Evolutionary conservation across 306 rosid species (phyloP), one percentile per base, ranked within the genome.

Genomic region (Gleditsia sinensis): DNA sequence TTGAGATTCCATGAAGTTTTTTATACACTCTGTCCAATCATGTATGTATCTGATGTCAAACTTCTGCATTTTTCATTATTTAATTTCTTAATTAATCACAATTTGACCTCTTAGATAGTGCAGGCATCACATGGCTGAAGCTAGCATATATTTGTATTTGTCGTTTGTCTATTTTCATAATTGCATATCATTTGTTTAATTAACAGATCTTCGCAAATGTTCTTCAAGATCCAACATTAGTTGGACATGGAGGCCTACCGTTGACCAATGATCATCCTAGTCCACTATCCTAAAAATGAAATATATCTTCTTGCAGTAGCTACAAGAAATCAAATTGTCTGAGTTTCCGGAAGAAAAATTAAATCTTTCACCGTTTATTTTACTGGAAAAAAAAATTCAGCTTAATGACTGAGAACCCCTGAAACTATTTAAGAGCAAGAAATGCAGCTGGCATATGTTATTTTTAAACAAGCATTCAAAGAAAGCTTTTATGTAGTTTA

Each of bases 91-190:
- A 67, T 61, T 39, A 67, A 62, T 69, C 71, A 43, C 62, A 40
- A 34, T 4, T 51, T 67, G 54, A 46, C 33, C 45, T 63, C 16
- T 24, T 33, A 49, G 43, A 70, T 45, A 56, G 43, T 28, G n/a
- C 42, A 39, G 27, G 49, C 16, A 55, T 55, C 75, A 76, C 81
- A 71, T 71, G 81, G 67, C 50, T 9, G 56, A 71, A 65, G 50
- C 69, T 14, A 40, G 59, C 49, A 71, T 21, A 64, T 28, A 36
- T 66, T 46, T 64, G 34, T 27, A 7, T 71, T 56, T n/a, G n/a
- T 36, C 16, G 54, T 36, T 39, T 28, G 39, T 40, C 48, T 13
- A 7, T 72, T 28, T 33, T 40, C 43, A 20, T 34, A 30, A n/a
- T 23, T 51, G 9, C 56, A 14, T 12, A 11, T 70, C 48, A 48